Conservation (phyloP, 805 yeast species). For the Candida palmyrensis region DNA sequence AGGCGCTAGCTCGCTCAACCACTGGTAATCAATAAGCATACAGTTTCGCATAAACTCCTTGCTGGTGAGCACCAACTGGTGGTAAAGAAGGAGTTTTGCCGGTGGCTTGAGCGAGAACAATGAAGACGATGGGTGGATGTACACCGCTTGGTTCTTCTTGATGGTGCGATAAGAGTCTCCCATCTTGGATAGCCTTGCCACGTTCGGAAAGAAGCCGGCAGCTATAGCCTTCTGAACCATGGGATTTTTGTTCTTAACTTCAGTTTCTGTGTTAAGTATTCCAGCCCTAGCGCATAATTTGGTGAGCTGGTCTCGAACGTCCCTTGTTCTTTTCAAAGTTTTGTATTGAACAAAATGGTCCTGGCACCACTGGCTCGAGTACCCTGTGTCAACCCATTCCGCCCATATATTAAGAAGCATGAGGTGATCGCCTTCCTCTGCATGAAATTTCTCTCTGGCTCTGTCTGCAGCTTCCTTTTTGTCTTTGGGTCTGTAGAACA, state of each 20-base stretch:
- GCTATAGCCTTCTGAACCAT: slow-evolving; percentile 51
- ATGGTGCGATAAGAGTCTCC: slow-evolving; percentile 70
- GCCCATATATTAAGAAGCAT: slow-evolving; percentile 68
- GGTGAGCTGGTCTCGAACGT: slow-evolving; percentile 66
- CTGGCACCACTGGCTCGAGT: slow-evolving; percentile 74
- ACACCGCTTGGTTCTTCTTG: slow-evolving; percentile 66
- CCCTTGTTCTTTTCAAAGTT: slow-evolving; percentile 61
- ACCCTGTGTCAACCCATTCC: slow-evolving; percentile 69
- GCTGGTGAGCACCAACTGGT: slow-evolving; percentile 78
- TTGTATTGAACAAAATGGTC: slow-evolving; percentile 79
- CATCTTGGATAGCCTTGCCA: slow-evolving; percentile 51
- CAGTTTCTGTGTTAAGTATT: slow-evolving; percentile 18
- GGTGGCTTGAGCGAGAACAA: slow-evolving; percentile 64
- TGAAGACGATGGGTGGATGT: slow-evolving; percentile 82
- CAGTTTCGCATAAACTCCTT: slow-evolving; percentile 86
- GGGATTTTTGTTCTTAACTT: slow-evolving; percentile 8
- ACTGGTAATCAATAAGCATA: slow-evolving; percentile 63
- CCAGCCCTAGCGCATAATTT: slow-evolving; percentile 54
- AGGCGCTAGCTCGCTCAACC: slow-evolving; percentile 75
- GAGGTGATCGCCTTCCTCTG: slow-evolving; percentile 71
- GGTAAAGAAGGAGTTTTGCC: slow-evolving; percentile 68
- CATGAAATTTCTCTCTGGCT: slow-evolving; percentile 51
- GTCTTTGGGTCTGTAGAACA: slow-evolving; percentile 68
- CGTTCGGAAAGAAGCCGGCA: slow-evolving; percentile 66
- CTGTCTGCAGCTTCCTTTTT: slow-evolving; percentile 62